These are phyloP conservation scores for Fraxinus floribunda DNA, from an alignment of 305 asterid genomes.

Conservation along the genomic window DNA sequence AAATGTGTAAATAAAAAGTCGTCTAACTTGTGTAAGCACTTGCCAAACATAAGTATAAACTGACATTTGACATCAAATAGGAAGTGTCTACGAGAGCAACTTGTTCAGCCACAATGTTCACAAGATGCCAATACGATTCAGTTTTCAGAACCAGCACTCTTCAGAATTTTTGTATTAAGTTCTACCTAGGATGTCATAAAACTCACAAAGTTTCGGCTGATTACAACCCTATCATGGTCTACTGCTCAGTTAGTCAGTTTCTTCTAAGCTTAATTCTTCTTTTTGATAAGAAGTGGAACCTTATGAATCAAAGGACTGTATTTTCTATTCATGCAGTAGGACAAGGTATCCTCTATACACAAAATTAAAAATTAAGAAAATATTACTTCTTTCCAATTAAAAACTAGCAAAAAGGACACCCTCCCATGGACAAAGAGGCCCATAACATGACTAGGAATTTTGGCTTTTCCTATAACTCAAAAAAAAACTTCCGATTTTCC, in stretches of 20 bases:
- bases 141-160: slow-evolving; percentile 15
- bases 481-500: background rate
- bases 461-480: background rate
- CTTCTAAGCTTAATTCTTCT: background rate
- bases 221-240: slow-evolving; percentile 10
- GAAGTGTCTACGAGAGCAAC: background rate
- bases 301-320: background rate
- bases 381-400: background rate
- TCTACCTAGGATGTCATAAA: slow-evolving; percentile 1
- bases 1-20: background rate
- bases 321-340: background rate
- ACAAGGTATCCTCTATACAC: background rate
- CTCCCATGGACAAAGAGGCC: background rate
- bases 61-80: background rate
- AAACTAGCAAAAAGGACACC: background rate
- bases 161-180: background rate
- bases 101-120: slow-evolving; percentile 11
- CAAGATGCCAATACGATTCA: slow-evolving; percentile 13
- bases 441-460: background rate
- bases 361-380: background rate
- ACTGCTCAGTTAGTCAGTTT: background rate
- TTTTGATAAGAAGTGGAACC: background rate
- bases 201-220: slow-evolving; percentile 13
- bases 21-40: background rate
- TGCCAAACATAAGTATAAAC: background rate